Evolutionary conservation across 2,329 filamentous ascomycete species (phyloP).

Genomic region (Colletotrichum spinosum): DNA sequence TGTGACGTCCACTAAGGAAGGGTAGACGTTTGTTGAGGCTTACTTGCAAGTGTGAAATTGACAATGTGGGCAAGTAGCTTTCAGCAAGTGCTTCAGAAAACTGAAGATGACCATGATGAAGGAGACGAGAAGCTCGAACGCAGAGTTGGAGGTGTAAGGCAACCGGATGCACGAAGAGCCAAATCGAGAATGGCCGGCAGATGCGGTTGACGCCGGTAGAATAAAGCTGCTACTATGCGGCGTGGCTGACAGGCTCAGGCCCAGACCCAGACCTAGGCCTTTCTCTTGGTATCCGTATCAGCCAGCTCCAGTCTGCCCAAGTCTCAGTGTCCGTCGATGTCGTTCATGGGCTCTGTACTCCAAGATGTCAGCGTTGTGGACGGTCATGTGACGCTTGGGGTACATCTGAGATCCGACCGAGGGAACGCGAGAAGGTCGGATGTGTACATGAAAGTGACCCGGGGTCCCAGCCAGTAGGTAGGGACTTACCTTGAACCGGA

Average conservation of each 20-base stretch:
- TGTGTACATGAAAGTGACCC: background rate
- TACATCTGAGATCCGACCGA: background rate
- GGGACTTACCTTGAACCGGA: too few species aligned
- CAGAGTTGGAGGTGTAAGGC: background rate
- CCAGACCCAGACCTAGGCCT: too few species aligned
- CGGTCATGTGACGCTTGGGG: conserved; percentile 25
- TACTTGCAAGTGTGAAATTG: conserved; percentile 1
- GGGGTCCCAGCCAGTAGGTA: too few species aligned
- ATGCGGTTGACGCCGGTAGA: conserved; percentile 4
- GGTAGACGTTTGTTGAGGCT: conserved; percentile 9
- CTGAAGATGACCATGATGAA: background rate
- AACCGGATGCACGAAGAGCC: background rate
- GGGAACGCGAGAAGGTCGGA: conserved; percentile 9
- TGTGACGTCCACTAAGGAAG: conserved; percentile 5
- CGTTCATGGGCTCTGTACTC: too few species aligned
- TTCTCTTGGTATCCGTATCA: too few species aligned
- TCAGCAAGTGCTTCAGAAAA: background rate
- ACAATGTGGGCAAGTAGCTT: background rate
- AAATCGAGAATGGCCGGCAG: conserved; percentile 6
- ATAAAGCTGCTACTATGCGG: background rate
- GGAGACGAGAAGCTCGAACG: background rate
- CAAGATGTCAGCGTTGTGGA: too few species aligned
- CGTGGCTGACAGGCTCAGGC: too few species aligned
- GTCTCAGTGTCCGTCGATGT: too few species aligned
- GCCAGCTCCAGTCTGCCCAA: too few species aligned